These are phyloP conservation scores for Colletotrichum sp. DNA, from an alignment of 2,329 filamentous ascomycete genomes.

Conservation along the genomic window DNA sequence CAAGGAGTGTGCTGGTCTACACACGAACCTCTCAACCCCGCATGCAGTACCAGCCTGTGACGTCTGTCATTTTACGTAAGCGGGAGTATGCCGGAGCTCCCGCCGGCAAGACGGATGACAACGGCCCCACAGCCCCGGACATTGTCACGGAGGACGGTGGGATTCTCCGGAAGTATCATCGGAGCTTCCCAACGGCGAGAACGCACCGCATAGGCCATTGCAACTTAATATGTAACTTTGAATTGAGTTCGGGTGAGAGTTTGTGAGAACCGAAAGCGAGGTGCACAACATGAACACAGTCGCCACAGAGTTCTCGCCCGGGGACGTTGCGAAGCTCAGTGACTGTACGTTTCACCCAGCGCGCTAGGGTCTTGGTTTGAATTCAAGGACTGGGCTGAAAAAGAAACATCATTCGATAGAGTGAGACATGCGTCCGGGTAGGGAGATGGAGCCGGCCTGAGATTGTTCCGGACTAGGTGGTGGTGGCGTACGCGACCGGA, in stretches of 20 bases:
- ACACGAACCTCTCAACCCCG: background rate
- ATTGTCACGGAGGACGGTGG: background rate
- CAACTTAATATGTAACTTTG: accelerated
- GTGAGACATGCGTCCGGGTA: background rate
- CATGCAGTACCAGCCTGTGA: background rate
- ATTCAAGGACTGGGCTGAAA: background rate
- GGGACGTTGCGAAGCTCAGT: background rate
- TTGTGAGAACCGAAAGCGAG: background rate
- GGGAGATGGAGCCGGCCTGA: background rate
- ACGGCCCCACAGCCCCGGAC: background rate
- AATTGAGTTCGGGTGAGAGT: background rate
- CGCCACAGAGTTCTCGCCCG: background rate
- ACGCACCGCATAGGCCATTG: background rate
- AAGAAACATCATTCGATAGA: background rate
- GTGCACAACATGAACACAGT: too few species aligned
- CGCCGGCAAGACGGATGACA: background rate
- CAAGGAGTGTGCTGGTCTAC: background rate
- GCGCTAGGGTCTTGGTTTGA: background rate
- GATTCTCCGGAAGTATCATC: accelerated
- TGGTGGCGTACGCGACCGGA: background rate
- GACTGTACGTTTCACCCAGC: background rate
- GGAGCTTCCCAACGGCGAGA: accelerated
- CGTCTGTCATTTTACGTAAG: conserved; percentile 13
- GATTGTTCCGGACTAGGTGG: background rate
- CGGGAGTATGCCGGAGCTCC: background rate